These are phyloP conservation scores for Chloromonas sp. DNA, from an alignment of 163 green algal species.

Conservation along the genomic window DNA sequence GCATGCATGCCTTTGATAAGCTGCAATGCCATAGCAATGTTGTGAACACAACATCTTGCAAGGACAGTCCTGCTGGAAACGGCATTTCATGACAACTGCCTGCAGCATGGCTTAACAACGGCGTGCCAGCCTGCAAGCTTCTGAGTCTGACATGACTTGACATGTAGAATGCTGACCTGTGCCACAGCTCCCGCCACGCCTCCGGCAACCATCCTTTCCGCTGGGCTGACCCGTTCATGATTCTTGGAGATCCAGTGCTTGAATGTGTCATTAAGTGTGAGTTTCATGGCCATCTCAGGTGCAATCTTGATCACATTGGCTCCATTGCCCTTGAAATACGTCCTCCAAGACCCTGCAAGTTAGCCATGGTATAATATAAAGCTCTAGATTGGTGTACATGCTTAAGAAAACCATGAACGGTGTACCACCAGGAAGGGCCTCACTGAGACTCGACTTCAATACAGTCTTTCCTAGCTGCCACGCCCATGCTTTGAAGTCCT, in stretches of 20 bases:
- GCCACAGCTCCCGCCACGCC: slow-evolving; percentile 60
- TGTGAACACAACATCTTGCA: too few relatives aligned
- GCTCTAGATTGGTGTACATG: background rate
- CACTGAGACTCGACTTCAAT: background rate
- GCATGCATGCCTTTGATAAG: background rate
- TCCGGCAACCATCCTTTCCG: slow-evolving; percentile 59
- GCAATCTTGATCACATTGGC: slow-evolving; percentile 91
- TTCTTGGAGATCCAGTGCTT: slow-evolving; percentile 41
- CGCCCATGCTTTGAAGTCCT: background rate
- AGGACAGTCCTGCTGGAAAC: too few relatives aligned
- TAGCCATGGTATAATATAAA: background rate
- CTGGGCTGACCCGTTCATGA: slow-evolving; percentile 50
- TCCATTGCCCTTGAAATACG: slow-evolving; percentile 88
- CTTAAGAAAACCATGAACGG: background rate
- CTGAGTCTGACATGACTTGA: too few relatives aligned
- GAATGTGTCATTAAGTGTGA: slow-evolving; percentile 74
- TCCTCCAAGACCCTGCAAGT: slow-evolving; percentile 51
- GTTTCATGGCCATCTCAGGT: slow-evolving; percentile 84
- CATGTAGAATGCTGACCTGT: slow-evolving; percentile 29
- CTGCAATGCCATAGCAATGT: too few relatives aligned
- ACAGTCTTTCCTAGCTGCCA: background rate
- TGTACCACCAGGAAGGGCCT: background rate
- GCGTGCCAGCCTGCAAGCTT: too few relatives aligned
- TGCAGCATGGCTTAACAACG: too few relatives aligned
- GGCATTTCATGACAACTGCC: too few relatives aligned